These are phyloP conservation scores for Chenopodium suecicum DNA, from an alignment of 148 eudicot species.

Conservation along the genomic window DNA sequence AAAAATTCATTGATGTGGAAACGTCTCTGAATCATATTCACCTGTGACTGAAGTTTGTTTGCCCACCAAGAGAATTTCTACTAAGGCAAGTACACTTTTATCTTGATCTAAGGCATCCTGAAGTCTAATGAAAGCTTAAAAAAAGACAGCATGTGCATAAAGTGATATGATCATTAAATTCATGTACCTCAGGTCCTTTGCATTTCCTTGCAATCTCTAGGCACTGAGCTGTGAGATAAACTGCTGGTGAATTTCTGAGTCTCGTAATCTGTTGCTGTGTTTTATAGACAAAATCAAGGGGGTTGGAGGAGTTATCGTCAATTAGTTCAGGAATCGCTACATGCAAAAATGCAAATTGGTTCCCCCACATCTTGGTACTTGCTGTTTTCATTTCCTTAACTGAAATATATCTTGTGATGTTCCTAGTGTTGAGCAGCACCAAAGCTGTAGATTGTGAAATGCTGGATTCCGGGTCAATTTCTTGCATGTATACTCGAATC, in stretches of 20 bases:
- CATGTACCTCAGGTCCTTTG: constrained; percentile 70
- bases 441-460: not conserved
- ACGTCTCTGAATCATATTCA: too few relatives aligned
- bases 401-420: not conserved
- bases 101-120: too few relatives aligned
- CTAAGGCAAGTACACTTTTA: too few relatives aligned
- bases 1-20: too few relatives aligned
- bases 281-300: constrained; percentile 47
- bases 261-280: constrained; percentile 45
- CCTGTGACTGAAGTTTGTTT: too few relatives aligned
- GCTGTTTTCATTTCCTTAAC: not conserved
- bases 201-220: constrained; percentile 47
- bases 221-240: constrained; percentile 54
- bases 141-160: too few relatives aligned
- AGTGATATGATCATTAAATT: too few relatives aligned
- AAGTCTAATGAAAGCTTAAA: too few relatives aligned
- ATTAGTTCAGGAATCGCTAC: not conserved
- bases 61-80: too few relatives aligned
- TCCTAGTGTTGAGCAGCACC: not conserved
- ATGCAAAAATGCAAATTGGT: not conserved
- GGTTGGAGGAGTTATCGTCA: constrained; percentile 13
- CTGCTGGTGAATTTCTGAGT: constrained; percentile 53
- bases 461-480: not conserved
- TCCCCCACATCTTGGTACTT: not conserved
- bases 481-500: not conserved